Percentiles rank a stretch among this genome's conserved stretches.
phyloP scores from a whole-genome alignment of 1,284 basidiomycete species.

The Irpex lacteus region DNA sequence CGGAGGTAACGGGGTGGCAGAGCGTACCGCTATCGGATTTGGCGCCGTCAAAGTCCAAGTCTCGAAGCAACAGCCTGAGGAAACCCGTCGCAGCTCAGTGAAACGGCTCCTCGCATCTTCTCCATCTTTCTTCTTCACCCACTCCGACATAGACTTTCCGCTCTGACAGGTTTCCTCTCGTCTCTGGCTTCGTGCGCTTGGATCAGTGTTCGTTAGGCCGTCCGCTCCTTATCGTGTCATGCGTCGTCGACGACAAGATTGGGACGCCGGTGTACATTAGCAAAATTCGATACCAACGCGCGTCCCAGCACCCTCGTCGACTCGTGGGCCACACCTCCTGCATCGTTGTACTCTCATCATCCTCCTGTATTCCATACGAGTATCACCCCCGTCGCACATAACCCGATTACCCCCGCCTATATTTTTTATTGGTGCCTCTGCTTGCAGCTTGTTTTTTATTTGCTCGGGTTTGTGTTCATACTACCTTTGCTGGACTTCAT shows the following conservation, averaged over 20 bases:
- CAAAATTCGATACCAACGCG: conserved; percentile 2
- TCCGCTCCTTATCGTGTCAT: conserved; percentile 7
- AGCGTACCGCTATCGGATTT: conserved; percentile 32
- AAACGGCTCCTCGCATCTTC: background rate
- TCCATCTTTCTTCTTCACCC: background rate
- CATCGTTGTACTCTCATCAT: background rate
- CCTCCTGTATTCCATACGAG: conserved; percentile 3
- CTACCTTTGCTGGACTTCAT: conserved; percentile 10
- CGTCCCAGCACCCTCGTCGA: conserved; percentile 1
- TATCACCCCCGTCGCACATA: background rate
- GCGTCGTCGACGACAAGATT: background rate
- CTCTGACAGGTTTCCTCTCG: background rate
- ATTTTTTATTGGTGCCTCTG: conserved; percentile 6
- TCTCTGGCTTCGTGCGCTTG: background rate
- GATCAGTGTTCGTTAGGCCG: conserved; percentile 9
- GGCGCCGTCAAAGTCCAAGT: conserved; percentile 24
- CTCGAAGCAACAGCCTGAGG: conserved; percentile 25
- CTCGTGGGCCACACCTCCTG: conserved; percentile 2
- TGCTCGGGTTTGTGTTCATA: conserved; percentile 14
- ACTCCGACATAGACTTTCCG: conserved; percentile 4
- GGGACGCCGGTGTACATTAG: conserved; percentile 3
- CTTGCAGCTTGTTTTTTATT: conserved; percentile 11
- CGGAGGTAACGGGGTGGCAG: conserved; percentile 42
- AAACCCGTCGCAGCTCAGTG: conserved; percentile 15
- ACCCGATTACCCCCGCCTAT: background rate